A percentile compares a stretch with the other conserved stretches of the same genome.
Evolutionary conservation across 805 yeast genomes (phyloP).

Genomic region (Wickerhamiella vanderwaltii): DNA sequence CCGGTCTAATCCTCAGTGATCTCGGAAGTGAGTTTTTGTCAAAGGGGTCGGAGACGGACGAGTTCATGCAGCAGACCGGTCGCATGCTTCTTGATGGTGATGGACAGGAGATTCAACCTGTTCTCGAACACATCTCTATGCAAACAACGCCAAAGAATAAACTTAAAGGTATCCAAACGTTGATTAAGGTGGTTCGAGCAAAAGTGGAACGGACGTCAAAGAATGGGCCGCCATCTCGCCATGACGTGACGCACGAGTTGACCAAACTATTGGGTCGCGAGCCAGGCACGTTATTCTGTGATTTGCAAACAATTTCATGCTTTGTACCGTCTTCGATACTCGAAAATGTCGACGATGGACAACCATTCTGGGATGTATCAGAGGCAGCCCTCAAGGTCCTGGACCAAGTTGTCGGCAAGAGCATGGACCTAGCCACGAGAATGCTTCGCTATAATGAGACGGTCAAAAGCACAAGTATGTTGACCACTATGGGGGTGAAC

Average conservation of each 20-base stretch:
- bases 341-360: conserved; percentile 24
- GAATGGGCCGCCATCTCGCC: conserved; percentile 21
- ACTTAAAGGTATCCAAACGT: conserved; percentile 14
- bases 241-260: conserved; percentile 27
- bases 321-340: conserved; percentile 24
- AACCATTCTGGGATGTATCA: conserved; percentile 30
- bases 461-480: conserved; percentile 15
- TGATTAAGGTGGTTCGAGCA: conserved; percentile 14
- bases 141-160: conserved; percentile 17
- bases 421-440: conserved; percentile 22
- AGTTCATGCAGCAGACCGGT: conserved; percentile 24
- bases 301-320: conserved; percentile 27
- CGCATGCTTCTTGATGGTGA: conserved; percentile 24
- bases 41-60: conserved; percentile 28
- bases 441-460: conserved; percentile 21
- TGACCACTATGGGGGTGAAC: conserved; percentile 21
- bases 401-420: conserved; percentile 18
- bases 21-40: conserved; percentile 22
- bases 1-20: conserved; percentile 25
- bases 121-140: conserved; percentile 17
- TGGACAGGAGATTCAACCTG: conserved; percentile 16
- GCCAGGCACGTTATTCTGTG: conserved; percentile 26
- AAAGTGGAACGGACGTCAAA: conserved; percentile 1
- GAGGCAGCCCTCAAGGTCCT: conserved; percentile 25
- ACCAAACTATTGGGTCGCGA: conserved; percentile 23